Evolutionary conservation across 306 rosid genomes (phyloP).

Genomic region (Pueraria montana): DNA sequence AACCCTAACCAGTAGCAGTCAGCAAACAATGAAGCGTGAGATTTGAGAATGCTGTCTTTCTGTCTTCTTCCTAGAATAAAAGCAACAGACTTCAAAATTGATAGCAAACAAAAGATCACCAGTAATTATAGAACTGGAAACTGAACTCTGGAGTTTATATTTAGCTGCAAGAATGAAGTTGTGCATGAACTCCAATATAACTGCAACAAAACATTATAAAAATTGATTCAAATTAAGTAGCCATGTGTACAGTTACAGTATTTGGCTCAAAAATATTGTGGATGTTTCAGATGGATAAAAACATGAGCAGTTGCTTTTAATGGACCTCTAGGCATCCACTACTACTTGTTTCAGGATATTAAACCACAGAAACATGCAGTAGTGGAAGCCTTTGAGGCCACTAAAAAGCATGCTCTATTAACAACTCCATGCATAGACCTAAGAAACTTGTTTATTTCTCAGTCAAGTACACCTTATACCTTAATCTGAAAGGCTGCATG

Average conservation of each 20-base stretch:
- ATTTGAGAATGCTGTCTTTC: background rate
- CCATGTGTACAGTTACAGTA: background rate
- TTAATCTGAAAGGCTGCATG: background rate
- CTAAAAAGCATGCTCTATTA: slow-evolving; percentile 14
- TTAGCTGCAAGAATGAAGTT: background rate
- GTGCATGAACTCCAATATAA: background rate
- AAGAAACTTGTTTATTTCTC: slow-evolving; percentile 5
- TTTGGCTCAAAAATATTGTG: background rate
- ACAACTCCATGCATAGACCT: background rate
- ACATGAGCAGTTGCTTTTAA: slow-evolving; percentile 14
- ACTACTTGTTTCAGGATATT: slow-evolving; percentile 11
- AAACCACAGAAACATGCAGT: slow-evolving; percentile 27
- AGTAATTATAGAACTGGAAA: background rate
- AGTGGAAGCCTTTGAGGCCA: slow-evolving; percentile 43
- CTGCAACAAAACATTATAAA: background rate
- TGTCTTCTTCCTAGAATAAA: background rate
- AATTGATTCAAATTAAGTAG: background rate
- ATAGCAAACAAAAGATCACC: background rate
- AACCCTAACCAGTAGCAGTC: no score
- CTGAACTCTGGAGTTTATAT: no score
- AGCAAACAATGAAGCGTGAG: background rate
- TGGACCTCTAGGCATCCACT: background rate
- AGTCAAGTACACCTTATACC: background rate
- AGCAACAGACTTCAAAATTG: background rate
- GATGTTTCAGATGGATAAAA: background rate